A percentile compares a stretch with the other conserved stretches of the same genome.
phyloP scores from a whole-genome alignment of 2,329 filamentous ascomycete species.

The Aspergillus puulaauensis region DNA sequence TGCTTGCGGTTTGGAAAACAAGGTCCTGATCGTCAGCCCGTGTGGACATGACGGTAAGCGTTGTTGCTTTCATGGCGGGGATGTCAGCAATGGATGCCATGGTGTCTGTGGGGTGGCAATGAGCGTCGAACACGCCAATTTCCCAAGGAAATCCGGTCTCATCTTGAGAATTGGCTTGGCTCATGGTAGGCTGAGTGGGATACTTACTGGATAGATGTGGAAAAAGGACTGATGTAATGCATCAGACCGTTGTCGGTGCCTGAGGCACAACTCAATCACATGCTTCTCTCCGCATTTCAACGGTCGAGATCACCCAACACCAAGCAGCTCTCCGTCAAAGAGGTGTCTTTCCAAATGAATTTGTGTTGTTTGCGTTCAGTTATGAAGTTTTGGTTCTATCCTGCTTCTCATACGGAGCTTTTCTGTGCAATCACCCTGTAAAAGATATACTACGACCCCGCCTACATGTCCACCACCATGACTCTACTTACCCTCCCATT shows the following conservation, averaged over 20 bases:
- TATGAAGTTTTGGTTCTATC: neutral
- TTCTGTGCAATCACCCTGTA: neutral
- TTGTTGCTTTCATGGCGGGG: slow-evolving; percentile 56
- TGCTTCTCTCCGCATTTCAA: slow-evolving; percentile 4
- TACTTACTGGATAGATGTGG: neutral
- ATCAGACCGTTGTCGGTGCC: neutral
- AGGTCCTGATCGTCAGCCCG: slow-evolving; percentile 61
- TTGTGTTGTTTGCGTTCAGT: neutral
- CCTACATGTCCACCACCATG: slow-evolving; percentile 30
- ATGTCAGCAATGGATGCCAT: slow-evolving; percentile 57
- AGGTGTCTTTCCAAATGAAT: neutral
- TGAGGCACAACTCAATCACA: slow-evolving; percentile 8
- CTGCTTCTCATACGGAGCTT: neutral
- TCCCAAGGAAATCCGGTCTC: slow-evolving; percentile 57
- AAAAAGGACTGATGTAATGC: neutral
- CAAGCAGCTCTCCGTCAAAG: neutral
- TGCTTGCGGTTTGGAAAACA: slow-evolving; percentile 51
- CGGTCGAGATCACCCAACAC: neutral
- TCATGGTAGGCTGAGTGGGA: neutral
- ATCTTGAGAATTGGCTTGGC: slow-evolving; percentile 11
- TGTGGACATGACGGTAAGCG: slow-evolving; percentile 64
- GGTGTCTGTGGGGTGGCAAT: slow-evolving; percentile 67
- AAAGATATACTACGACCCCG: neutral
- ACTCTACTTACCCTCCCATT: slow-evolving; percentile 58
- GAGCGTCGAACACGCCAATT: slow-evolving; percentile 62